phyloP scores from a whole-genome alignment of 768 basidiomycete species.

The Kwoniella mangroviensis region DNA sequence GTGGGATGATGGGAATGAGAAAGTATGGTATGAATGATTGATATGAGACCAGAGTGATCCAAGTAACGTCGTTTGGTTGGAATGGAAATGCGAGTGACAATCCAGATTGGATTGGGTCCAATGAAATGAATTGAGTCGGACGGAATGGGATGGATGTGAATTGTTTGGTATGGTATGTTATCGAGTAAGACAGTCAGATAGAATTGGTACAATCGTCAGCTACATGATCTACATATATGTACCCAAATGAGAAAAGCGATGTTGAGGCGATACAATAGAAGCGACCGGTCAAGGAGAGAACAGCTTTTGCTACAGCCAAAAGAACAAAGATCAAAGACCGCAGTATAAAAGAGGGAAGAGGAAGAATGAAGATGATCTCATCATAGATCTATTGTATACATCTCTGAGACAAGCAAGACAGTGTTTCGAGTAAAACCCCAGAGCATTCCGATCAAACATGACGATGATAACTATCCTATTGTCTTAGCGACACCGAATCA shows the following conservation, averaged over 20 bases:
- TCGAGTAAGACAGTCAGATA: background rate
- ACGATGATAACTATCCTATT: background rate
- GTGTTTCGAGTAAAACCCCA: background rate
- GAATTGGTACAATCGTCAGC: background rate
- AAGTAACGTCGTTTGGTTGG: slow-evolving; percentile 5
- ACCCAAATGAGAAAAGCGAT: background rate
- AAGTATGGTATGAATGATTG: slow-evolving; percentile 2
- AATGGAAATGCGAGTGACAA: slow-evolving; percentile 2
- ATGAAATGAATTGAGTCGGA: background rate
- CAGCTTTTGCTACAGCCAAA: background rate
- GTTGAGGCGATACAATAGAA: background rate
- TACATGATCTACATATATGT: background rate
- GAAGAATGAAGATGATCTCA: background rate
- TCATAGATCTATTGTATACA: background rate
- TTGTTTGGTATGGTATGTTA: too few relatives aligned
- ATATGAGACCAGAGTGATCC: background rate
- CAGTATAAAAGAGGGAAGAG: background rate
- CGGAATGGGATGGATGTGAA: background rate
- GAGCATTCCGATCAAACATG: background rate
- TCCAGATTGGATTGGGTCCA: background rate
- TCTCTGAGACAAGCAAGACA: background rate
- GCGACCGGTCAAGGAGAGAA: background rate
- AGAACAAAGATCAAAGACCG: background rate
- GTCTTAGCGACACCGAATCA: background rate
- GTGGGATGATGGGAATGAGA: background rate